A percentile compares a stretch with the other conserved stretches of the same genome.
Evolutionary conservation across 225 moss, liverwort and hornwort species (phyloP).

Genomic region (Marchantia polymorpha): DNA sequence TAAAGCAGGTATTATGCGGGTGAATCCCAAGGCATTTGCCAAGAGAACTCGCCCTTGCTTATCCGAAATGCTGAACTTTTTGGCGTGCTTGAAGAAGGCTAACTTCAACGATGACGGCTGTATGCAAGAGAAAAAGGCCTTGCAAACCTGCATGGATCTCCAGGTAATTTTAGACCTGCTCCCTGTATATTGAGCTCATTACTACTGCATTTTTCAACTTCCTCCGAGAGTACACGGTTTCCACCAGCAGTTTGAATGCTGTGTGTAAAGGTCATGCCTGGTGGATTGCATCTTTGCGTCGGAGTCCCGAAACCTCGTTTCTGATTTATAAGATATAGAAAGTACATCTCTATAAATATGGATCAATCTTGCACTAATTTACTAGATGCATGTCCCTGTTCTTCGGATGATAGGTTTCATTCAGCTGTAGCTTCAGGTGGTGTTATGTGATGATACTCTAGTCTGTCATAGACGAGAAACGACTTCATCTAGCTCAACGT

Average conservation of each 20-base stretch:
- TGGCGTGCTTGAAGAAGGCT: conserved; percentile 79
- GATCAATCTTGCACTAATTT: background rate
- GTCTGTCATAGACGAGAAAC: no score
- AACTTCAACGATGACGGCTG: conserved; percentile 91
- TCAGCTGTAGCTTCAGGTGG: no score
- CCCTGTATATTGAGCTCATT: background rate
- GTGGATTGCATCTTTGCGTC: background rate
- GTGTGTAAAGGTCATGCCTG: background rate
- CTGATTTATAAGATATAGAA: no score
- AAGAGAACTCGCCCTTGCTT: conserved; percentile 72
- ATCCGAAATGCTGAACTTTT: conserved; percentile 80
- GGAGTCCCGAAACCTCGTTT: background rate
- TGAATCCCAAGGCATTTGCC: conserved; percentile 75
- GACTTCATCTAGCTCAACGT: no score
- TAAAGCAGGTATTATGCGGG: conserved; percentile 89
- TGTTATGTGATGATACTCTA: no score
- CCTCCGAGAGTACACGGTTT: background rate
- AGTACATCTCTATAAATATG: background rate
- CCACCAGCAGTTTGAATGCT: background rate
- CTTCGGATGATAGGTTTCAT: no score
- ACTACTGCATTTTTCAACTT: background rate
- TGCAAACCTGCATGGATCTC: conserved; percentile 88
- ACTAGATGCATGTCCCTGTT: no score
- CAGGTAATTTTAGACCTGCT: conserved; percentile 43
- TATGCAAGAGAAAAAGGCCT: conserved; percentile 58